Percentiles rank a stretch among this genome's conserved stretches.
These are phyloP conservation scores for Beta vulgaris DNA, from an alignment of 148 eudicot genomes.

Conservation along the genomic window DNA sequence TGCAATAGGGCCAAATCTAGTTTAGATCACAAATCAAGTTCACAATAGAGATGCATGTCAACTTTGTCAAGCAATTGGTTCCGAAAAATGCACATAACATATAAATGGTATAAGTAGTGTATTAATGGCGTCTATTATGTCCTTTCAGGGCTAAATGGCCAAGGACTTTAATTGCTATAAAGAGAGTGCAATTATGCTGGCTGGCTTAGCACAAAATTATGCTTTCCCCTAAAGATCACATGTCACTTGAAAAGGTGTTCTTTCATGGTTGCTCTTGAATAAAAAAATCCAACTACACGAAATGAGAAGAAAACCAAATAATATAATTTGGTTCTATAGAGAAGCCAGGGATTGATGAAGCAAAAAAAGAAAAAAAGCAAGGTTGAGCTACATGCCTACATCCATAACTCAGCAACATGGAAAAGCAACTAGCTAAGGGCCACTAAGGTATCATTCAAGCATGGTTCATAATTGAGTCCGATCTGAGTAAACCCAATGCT, in stretches of 20 bases:
- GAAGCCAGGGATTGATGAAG: background rate
- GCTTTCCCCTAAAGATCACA: background rate
- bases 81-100: background rate
- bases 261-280: background rate
- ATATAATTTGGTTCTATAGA: background rate
- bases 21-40: constrained; percentile 10
- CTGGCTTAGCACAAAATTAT: background rate
- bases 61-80: background rate
- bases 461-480: background rate
- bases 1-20: constrained; percentile 14
- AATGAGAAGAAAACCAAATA: too few relatives aligned
- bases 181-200: too few relatives aligned
- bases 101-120: background rate
- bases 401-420: background rate
- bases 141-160: background rate
- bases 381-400: background rate
- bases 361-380: background rate
- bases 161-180: too few relatives aligned
- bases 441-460: background rate
- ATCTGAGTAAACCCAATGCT: background rate
- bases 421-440: too few relatives aligned
- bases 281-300: too few relatives aligned
- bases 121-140: background rate
- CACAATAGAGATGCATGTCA: constrained; percentile 1
- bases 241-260: background rate